Base-by-base conservation (phyloP, 2,329 filamentous ascomycete genomes). In the Arthrobotrys sphaeroides region DNA sequence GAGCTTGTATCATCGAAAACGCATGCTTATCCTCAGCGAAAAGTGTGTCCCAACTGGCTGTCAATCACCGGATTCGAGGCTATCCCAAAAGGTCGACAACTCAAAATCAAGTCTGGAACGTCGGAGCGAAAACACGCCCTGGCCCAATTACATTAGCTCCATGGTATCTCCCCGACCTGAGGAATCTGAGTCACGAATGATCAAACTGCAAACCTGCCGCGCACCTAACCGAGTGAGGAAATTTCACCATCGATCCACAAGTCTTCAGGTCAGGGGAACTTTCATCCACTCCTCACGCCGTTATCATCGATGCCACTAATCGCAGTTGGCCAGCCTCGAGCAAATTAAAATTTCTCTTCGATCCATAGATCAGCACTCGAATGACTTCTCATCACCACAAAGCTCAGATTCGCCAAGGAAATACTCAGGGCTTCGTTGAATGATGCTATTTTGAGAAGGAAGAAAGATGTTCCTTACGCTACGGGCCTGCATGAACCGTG, bases 41-140 rank as follows among this genome's bases (percentile, higher is more conserved):
- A n/a, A n/a, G n/a, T n/a, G n/a, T n/a, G n/a, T n/a, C n/a, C n/a
- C n/a, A n/a, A n/a, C n/a, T n/a, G n/a, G n/a, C n/a, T n/a, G n/a
- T n/a, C n/a, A n/a, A n/a, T n/a, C n/a, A n/a, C n/a, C n/a, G n/a
- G n/a, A n/a, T n/a, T n/a, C n/a, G 26, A 53, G 24, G 28, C 2
- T 51, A 26, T 36, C 28, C 20, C 24, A 7, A 2, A 49, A 33
- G 40, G 42, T 31, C 26, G 22, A 64, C 42, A 43, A 43, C 26
- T 36, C 59, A 64, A 51, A 18, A 13, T 9, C 4, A 16, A 20
- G 61, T 55, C 61, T 66, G 61, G 61, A 66, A 66, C 61, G 18
- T 55, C 22, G 26, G 36, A 45, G 24, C 18, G 26, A 5, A n/a
- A 42, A 42, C 36, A 16, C 16, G 12, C 45, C 45, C 45, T 42